Conservation (phyloP, 2,329 filamentous ascomycete genomes). For the Aspergillus neotritici region DNA sequence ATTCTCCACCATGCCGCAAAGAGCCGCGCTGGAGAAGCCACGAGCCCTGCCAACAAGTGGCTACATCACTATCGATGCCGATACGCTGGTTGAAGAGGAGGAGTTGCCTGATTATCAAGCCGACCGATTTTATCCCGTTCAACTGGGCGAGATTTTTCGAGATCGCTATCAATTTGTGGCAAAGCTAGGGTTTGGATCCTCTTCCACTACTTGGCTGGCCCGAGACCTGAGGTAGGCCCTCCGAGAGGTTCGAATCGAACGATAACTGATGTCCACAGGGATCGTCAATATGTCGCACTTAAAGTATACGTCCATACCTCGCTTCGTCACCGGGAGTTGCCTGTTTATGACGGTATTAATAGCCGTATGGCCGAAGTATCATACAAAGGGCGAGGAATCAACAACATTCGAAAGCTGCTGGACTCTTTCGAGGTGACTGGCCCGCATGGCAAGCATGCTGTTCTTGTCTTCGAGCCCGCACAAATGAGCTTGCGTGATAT, state of each 20-base stretch:
- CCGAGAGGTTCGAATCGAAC: background rate
- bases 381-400: conserved; percentile 16
- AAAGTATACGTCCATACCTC: conserved; percentile 22
- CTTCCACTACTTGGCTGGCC: conserved; percentile 26
- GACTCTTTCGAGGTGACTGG: conserved; percentile 29
- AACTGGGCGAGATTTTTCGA: conserved; percentile 21
- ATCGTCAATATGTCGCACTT: conserved; percentile 17
- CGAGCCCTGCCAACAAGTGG: conserved; percentile 11
- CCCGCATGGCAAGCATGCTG: conserved; percentile 20
- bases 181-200: conserved; percentile 28
- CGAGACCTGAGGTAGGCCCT: conserved; percentile 18
- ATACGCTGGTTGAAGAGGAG: conserved; percentile 20
- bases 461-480: conserved; percentile 27
- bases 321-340: conserved; percentile 21
- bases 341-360: conserved; percentile 22
- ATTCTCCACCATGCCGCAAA: conserved; percentile 1
- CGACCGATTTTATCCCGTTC: conserved; percentile 22
- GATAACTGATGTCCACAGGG: conserved; percentile 11
- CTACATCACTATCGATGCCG: conserved; percentile 9
- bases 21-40: conserved; percentile 1
- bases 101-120: conserved; percentile 19
- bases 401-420: conserved; percentile 24
- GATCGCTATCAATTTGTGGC: conserved; percentile 22
- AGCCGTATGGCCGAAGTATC: conserved; percentile 11
- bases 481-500: conserved; percentile 23